Base-by-base conservation (phyloP, 192 early-diverging fungal species). In the Mortierella hygrophila region DNA sequence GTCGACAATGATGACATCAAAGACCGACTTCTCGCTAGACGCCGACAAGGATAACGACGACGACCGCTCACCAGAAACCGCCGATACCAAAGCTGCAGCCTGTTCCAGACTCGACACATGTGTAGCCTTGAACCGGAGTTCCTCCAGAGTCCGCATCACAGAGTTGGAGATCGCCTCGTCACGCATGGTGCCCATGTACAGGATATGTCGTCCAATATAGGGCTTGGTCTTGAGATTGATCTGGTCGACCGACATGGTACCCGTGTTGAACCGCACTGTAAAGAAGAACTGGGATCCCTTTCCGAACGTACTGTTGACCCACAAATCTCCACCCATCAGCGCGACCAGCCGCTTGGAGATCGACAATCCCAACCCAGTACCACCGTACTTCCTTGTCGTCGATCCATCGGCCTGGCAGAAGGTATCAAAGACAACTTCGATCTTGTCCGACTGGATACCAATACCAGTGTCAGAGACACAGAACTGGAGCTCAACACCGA, bases 341-440 rank as follows among this genome's bases (percentile, higher is more conserved):
- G 93, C 88, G 35, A 94, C 93, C 7, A 98, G 87, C 54, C 94
- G 92, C 85, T 93, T 94, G 6, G 93, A 96, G 68, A 98, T 98
- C 37, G 94, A 95, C 49, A 98, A 88, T 0, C 96, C 96, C 26
- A 98, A 81, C 0, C 97, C 96, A 10, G 96, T 97, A 40, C 96
- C 96, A 60, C 96, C 96, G 75, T 95, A 98, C 87, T 94, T 93
- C 78, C 95, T 94, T 21, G 94, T 95, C 15, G 95, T 96, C 26
- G 93, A 93, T 15, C 94, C 94, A 73, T 97, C 96, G 1, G 95
- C 96, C 82, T 97, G 97, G 68, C 93, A 89, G 87, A 97, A 98
- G 26, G 94, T 94, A 38, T 95, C 93, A 82, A 97, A 97, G n/a
- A 97, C 92, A 23, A 95, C 89, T 46, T 91, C 83, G 54, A 94